Percentiles rank a stretch among this genome's conserved stretches.
phyloP scores from a whole-genome alignment of 129 eudicot genomes.

The Glebionis coronaria region DNA sequence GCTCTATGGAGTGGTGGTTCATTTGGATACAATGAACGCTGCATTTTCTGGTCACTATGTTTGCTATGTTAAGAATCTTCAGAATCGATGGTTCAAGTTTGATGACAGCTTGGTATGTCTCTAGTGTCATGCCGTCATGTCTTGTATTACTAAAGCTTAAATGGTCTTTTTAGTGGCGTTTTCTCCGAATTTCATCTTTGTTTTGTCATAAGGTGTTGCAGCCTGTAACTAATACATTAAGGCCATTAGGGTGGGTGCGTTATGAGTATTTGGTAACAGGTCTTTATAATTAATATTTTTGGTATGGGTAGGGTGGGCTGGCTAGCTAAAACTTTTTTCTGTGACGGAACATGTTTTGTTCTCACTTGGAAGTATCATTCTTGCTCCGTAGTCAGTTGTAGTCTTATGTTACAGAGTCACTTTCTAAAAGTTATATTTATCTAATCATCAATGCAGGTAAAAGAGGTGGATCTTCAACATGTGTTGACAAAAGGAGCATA shows the following conservation, averaged over 20 bases:
- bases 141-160: no score
- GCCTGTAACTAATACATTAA: no score
- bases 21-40: constrained; percentile 68
- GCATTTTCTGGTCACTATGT: constrained; percentile 90
- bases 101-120: constrained; percentile 74
- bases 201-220: no score
- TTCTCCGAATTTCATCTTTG: constrained; percentile 1
- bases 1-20: constrained; percentile 96
- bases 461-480: constrained; percentile 54
- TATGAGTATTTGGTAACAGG: no score
- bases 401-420: not conserved
- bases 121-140: not conserved
- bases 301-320: no score
- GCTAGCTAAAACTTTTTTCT: no score
- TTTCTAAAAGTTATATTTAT: not conserved
- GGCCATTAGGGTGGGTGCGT: no score
- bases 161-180: not conserved
- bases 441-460: constrained; percentile 46
- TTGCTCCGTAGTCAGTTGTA: no score
- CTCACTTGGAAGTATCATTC: not conserved
- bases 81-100: constrained; percentile 75
- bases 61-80: constrained; percentile 65
- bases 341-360: not conserved
- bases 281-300: no score
- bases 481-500: constrained; percentile 80